These are phyloP conservation scores for Oryza longistaminata DNA, from an alignment of 176 grass and related monocot species.

Conservation along the genomic window DNA sequence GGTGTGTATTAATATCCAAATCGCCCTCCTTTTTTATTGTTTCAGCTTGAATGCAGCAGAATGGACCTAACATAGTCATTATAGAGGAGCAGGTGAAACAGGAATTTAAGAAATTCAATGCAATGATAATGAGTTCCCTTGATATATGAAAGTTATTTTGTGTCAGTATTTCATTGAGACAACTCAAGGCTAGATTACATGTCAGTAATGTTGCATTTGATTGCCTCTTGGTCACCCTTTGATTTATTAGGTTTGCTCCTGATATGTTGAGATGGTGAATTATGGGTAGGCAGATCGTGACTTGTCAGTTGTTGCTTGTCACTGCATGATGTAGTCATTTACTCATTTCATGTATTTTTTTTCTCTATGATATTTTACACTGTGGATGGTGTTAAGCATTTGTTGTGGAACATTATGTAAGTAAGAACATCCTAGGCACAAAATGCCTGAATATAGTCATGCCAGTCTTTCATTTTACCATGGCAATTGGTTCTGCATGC, in stretches of 20 bases:
- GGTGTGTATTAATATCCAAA: constrained; percentile 39
- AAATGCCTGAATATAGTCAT: neutral
- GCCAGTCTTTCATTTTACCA: constrained; percentile 22
- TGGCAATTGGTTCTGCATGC: neutral
- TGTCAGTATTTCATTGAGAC: neutral
- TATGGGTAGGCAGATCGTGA: neutral
- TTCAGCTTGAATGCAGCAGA: neutral
- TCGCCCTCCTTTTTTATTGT: neutral
- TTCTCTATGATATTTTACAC: neutral
- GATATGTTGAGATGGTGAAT: neutral
- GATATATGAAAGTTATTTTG: neutral
- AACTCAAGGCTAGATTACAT: neutral
- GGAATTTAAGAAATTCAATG: neutral
- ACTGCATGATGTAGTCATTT: neutral
- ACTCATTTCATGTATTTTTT: neutral
- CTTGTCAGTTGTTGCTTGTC: neutral
- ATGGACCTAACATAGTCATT: neutral
- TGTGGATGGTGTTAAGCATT: neutral
- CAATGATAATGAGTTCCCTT: neutral
- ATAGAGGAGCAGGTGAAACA: neutral
- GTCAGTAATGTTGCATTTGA: neutral
- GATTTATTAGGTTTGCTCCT: neutral
- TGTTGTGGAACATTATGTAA: neutral
- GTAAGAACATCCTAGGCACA: neutral
- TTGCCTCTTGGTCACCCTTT: neutral